phyloP scores from a whole-genome alignment of 768 basidiomycete species.

The Tulasnella sp. region DNA sequence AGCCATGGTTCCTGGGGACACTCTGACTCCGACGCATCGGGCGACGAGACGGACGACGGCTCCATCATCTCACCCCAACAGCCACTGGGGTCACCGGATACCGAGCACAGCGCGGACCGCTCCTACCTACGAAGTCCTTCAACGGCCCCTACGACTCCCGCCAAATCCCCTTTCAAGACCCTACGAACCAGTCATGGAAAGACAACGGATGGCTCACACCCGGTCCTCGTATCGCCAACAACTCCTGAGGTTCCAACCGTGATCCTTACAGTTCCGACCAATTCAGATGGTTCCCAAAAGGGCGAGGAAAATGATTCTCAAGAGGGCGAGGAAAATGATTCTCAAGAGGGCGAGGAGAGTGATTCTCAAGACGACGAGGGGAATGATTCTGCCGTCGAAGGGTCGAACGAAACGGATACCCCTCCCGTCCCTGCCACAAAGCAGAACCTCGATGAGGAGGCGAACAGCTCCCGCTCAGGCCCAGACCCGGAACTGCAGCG shows the following conservation, averaged over 20 bases:
- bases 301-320: neutral
- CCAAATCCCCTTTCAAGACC: neutral
- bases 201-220: neutral
- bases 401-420: neutral
- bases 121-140: neutral
- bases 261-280: neutral
- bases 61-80: neutral
- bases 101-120: neutral
- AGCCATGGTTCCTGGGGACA: neutral
- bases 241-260: neutral
- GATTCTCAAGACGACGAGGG: neutral
- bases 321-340: neutral
- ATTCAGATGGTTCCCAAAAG: neutral
- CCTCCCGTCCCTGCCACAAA: neutral
- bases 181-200: neutral
- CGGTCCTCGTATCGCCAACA: neutral
- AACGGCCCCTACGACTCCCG: conserved; percentile 1
- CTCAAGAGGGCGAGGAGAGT: neutral
- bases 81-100: neutral
- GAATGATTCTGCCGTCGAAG: neutral
- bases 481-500: neutral
- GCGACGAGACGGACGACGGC: neutral
- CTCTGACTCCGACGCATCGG: neutral
- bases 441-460: neutral
- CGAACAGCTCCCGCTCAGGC: neutral